These are phyloP conservation scores for Gigaspora rosea DNA, from an alignment of 192 early-diverging fungal genomes.

Conservation along the genomic window DNA sequence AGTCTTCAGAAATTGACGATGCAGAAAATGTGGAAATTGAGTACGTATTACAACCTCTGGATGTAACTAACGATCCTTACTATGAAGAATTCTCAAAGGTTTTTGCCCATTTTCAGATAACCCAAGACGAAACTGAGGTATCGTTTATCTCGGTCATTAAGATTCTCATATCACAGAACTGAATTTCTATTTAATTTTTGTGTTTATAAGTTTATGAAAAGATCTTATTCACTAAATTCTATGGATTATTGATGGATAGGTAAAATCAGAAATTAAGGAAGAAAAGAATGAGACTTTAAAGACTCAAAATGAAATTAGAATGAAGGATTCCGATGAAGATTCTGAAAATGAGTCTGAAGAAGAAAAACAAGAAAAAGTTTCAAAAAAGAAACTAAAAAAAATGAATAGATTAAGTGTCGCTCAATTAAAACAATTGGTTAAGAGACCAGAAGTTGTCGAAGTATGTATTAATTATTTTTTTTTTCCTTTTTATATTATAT, in stretches of 20 bases:
- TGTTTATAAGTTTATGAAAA: too few species aligned
- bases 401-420: slow-evolving; percentile 76
- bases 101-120: slow-evolving; percentile 47
- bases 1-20: slow-evolving; percentile 12
- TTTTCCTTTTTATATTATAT: neutral
- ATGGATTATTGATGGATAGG: slow-evolving; percentile 17
- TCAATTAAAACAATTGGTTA: slow-evolving; percentile 88
- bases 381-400: slow-evolving; percentile 62
- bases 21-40: slow-evolving; percentile 30
- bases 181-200: too few species aligned
- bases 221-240: neutral
- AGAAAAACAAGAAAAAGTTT: slow-evolving; percentile 42
- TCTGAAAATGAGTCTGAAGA: slow-evolving; percentile 21
- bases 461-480: slow-evolving; percentile 40
- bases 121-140: slow-evolving; percentile 42
- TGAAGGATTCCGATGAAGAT: slow-evolving; percentile 31
- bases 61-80: slow-evolving; percentile 39
- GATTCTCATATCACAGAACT: too few species aligned
- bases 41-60: slow-evolving; percentile 33
- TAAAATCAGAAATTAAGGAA: slow-evolving; percentile 9
- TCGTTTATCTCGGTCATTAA: slow-evolving; percentile 1
- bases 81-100: slow-evolving; percentile 48
- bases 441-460: slow-evolving; percentile 95
- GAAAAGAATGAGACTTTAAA: slow-evolving; percentile 23
- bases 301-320: slow-evolving; percentile 14